Evolutionary conservation across 2,329 filamentous ascomycete genomes (phyloP).

Genomic region (Microthyrium microscopicum): DNA sequence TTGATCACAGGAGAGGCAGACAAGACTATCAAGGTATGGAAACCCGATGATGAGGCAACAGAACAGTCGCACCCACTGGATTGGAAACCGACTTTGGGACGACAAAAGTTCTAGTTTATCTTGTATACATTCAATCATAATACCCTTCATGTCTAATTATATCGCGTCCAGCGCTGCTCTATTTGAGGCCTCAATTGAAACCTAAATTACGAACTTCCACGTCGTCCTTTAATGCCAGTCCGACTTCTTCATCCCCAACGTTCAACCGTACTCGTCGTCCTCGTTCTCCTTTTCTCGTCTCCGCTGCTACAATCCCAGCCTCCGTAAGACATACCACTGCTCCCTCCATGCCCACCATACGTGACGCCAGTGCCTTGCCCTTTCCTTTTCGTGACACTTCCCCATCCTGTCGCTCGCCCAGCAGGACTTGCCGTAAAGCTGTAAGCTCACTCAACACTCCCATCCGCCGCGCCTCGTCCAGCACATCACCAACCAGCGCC

Average conservation of each 20-base stretch:
- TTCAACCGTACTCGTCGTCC: constrained; percentile 75
- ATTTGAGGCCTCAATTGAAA: constrained; percentile 24
- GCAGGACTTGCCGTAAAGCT: constrained; percentile 44
- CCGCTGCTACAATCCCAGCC: constrained; percentile 73
- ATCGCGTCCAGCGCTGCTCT: no score
- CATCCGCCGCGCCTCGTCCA: constrained; percentile 68
- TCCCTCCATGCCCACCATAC: constrained; percentile 45
- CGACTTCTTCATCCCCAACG: constrained; percentile 81
- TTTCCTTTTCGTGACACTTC: constrained; percentile 17
- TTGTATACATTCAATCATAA: no score
- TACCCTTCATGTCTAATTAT: no score
- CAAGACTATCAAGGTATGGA: constrained; percentile 98
- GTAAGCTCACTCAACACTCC: constrained; percentile 43
- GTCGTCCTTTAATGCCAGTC: constrained; percentile 75
- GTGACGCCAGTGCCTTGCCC: constrained; percentile 23
- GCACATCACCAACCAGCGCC: constrained; percentile 72
- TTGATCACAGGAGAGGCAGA: constrained; percentile 91
- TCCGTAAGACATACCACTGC: constrained; percentile 74
- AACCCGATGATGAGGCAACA: constrained; percentile 78
- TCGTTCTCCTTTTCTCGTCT: constrained; percentile 60
- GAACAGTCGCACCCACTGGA: constrained; percentile 81
- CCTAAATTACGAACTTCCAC: constrained; percentile 69
- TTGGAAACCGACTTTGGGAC: constrained; percentile 70
- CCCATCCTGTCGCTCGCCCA: constrained; percentile 20
- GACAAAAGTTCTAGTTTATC: constrained; percentile 58